Percentiles rank a stretch among this genome's conserved stretches.
Evolutionary conservation across 1,284 basidiomycete species (phyloP).

Genomic region (Cystobasidium pallidum): DNA sequence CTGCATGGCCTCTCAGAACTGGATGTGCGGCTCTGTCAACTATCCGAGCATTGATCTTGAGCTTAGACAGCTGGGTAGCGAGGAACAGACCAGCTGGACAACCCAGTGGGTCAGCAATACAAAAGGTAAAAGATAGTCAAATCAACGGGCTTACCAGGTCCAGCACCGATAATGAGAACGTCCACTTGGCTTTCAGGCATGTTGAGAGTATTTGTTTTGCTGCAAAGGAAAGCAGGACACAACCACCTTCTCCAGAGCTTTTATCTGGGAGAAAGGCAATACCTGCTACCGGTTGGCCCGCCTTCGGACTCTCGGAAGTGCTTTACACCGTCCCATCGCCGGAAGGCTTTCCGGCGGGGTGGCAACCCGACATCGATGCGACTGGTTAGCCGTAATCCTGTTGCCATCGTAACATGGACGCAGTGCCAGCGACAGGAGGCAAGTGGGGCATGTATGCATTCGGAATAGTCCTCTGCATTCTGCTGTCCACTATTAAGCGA

Average conservation of each 20-base stretch:
- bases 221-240: background rate
- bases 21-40: slow-evolving; percentile 50
- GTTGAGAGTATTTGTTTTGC: background rate
- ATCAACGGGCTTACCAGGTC: slow-evolving; percentile 38
- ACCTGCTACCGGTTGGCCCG: background rate
- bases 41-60: slow-evolving; percentile 50
- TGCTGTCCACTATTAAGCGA: too few species aligned
- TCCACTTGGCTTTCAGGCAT: slow-evolving; percentile 42
- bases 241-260: background rate
- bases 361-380: background rate
- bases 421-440: too few species aligned
- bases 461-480: too few species aligned
- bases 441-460: too few species aligned
- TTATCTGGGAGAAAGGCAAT: background rate
- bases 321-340: slow-evolving; percentile 3
- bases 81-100: slow-evolving; percentile 34
- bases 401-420: too few species aligned
- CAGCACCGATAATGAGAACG: slow-evolving; percentile 49
- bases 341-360: slow-evolving; percentile 5
- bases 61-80: slow-evolving; percentile 47
- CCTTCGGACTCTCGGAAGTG: slow-evolving; percentile 4
- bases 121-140: background rate
- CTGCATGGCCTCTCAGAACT: slow-evolving; percentile 51
- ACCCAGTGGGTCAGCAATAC: background rate
- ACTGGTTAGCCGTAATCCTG: too few species aligned